A percentile compares a stretch with the other conserved stretches of the same genome.
phyloP scores from a whole-genome alignment of 768 basidiomycete genomes.

The Wakefieldia striispora region DNA sequence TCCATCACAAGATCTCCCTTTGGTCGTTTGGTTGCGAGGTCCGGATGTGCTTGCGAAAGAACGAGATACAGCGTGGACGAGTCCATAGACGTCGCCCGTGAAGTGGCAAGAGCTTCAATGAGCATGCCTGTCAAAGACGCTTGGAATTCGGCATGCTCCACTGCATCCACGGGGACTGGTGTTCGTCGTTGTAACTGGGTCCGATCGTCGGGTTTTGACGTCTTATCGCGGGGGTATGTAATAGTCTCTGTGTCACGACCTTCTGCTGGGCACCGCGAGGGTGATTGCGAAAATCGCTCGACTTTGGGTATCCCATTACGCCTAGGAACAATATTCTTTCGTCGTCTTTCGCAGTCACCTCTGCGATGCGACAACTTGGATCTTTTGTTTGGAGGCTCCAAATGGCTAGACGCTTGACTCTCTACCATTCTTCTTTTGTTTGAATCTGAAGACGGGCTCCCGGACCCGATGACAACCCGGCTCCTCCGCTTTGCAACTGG shows the following conservation, averaged over 20 bases:
- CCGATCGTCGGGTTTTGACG: not conserved
- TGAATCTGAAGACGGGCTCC: not conserved
- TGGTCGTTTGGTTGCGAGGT: conserved; percentile 37
- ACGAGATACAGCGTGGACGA: conserved; percentile 50
- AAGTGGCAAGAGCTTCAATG: conserved; percentile 68
- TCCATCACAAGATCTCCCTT: conserved; percentile 47
- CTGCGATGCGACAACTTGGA: conserved; percentile 7
- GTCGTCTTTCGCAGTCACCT: not conserved
- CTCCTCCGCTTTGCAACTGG: conserved; percentile 6
- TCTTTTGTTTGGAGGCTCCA: conserved; percentile 23
- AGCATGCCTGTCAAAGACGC: conserved; percentile 61
- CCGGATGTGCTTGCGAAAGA: conserved; percentile 53
- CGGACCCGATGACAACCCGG: not conserved
- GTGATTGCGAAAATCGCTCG: conserved; percentile 8
- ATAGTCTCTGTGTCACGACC: not conserved
- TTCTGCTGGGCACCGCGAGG: conserved; percentile 3
- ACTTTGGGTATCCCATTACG: not conserved
- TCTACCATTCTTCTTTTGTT: conserved; percentile 3
- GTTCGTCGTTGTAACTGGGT: not conserved
- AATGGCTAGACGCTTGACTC: not conserved
- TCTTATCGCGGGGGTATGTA: conserved; percentile 2
- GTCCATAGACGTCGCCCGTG: conserved; percentile 66
- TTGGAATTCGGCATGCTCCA: conserved; percentile 24
- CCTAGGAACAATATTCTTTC: not conserved
- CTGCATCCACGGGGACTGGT: conserved; percentile 13